Conservation (phyloP, 164 flowering plant genomes). For the Cinnamomum chago region DNA sequence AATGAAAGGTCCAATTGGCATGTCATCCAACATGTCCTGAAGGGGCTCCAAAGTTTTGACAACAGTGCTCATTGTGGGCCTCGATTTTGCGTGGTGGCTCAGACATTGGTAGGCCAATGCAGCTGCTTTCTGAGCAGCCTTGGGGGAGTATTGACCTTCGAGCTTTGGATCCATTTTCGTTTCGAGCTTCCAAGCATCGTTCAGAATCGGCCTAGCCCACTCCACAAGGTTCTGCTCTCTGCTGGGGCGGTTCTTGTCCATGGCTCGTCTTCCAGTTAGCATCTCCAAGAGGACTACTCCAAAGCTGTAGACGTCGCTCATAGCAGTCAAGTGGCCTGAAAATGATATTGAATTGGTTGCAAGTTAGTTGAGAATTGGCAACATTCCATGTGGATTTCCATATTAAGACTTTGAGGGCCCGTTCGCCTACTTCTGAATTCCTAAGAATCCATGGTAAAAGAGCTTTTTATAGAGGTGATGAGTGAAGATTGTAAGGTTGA, state of each 20-base stretch:
- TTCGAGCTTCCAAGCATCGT: constrained; percentile 49
- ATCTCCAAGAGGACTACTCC: constrained; percentile 86
- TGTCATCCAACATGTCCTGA: constrained; percentile 38
- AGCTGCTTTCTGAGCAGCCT: constrained; percentile 66
- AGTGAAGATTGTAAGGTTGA: neutral
- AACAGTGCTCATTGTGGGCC: constrained; percentile 73
- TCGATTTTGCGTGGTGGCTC: constrained; percentile 49
- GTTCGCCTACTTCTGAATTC: too few species aligned
- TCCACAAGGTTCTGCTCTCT: constrained; percentile 63
- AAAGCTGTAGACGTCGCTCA: constrained; percentile 83
- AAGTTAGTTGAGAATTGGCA: neutral
- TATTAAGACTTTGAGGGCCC: too few species aligned
- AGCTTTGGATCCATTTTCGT: constrained; percentile 66
- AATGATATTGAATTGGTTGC: neutral
- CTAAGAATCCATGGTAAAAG: too few species aligned
- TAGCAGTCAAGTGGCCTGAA: constrained; percentile 82
- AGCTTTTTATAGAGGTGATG: neutral
- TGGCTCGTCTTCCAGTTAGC: constrained; percentile 57
- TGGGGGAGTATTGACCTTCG: constrained; percentile 68
- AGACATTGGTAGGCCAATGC: constrained; percentile 71
- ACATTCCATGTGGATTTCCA: neutral
- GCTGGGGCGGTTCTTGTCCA: constrained; percentile 54
- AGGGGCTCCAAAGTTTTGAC: constrained; percentile 60
- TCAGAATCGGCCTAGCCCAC: constrained; percentile 65
- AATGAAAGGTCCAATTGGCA: constrained; percentile 54